These are phyloP conservation scores for Penicillium odoratum DNA, from an alignment of 495 filamentous ascomycete species.

Conservation along the genomic window DNA sequence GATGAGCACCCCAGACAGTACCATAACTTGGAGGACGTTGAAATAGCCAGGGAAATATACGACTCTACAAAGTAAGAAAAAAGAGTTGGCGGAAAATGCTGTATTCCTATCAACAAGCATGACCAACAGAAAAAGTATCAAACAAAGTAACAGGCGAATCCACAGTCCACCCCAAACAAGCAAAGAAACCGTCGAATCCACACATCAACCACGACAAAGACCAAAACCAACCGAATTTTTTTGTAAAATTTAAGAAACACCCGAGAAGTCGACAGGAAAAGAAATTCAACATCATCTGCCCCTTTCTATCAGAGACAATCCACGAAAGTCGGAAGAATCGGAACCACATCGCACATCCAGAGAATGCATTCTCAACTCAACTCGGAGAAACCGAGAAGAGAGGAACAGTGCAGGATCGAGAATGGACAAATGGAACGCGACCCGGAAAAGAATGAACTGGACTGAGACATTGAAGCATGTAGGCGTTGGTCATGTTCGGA, in stretches of 20 bases:
- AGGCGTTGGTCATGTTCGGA: conserved; percentile 10
- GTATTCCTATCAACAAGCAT: conserved; percentile 18
- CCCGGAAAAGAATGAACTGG: conserved; percentile 21
- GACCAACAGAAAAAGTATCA: conserved; percentile 14
- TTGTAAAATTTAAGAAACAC: conserved; percentile 4
- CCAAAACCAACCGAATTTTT: conserved; percentile 15
- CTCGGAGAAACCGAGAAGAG: neutral
- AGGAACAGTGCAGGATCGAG: neutral
- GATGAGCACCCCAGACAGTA: too few relatives aligned
- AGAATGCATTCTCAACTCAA: neutral
- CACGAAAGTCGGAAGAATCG: conserved; percentile 14
- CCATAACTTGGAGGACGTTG: too few relatives aligned
- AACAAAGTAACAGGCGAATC: neutral
- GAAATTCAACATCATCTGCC: conserved; percentile 2
- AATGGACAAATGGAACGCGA: neutral
- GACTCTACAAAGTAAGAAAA: neutral
- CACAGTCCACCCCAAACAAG: neutral
- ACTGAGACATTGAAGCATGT: conserved; percentile 13
- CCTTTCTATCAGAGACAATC: conserved; percentile 15
- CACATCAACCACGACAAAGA: conserved; percentile 10
- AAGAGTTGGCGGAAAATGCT: conserved; percentile 3
- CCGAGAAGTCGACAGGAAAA: conserved; percentile 18
- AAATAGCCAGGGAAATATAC: too few relatives aligned
- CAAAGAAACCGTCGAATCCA: conserved; percentile 6
- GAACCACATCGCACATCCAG: neutral